phyloP scores from a whole-genome alignment of 345 rosid genomes.

The Rhodamnia argentea region DNA sequence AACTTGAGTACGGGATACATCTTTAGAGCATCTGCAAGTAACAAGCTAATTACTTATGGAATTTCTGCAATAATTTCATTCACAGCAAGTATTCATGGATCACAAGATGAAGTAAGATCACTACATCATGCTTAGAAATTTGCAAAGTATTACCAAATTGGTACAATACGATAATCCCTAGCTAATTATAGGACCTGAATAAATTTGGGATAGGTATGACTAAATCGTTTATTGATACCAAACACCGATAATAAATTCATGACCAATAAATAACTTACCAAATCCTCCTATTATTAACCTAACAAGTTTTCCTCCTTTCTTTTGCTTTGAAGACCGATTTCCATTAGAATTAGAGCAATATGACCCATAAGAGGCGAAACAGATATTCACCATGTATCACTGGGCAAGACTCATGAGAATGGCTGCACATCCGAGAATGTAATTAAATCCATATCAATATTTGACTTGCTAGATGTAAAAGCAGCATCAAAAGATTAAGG shows the following conservation, averaged over 20 bases:
- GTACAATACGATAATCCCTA: neutral
- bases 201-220: neutral
- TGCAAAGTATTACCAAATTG: neutral
- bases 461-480: no score
- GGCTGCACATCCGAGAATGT: neutral
- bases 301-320: neutral
- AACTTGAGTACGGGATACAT: neutral
- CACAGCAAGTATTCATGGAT: neutral
- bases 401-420: neutral
- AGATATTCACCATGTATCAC: neutral
- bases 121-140: neutral
- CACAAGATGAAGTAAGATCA: neutral
- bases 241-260: neutral
- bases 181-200: neutral
- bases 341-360: fast-evolving
- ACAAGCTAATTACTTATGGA: no score
- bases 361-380: neutral
- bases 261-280: neutral
- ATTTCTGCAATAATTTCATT: neutral
- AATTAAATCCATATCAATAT: fast-evolving
- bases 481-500: no score
- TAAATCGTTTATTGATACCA: neutral
- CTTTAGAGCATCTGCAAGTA: neutral
- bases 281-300: neutral
- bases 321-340: neutral